A percentile compares a stretch with the other conserved stretches of the same genome.
Evolutionary conservation across 2,329 filamentous ascomycete species (phyloP).

Genomic region (Diaporthe aspalathi): DNA sequence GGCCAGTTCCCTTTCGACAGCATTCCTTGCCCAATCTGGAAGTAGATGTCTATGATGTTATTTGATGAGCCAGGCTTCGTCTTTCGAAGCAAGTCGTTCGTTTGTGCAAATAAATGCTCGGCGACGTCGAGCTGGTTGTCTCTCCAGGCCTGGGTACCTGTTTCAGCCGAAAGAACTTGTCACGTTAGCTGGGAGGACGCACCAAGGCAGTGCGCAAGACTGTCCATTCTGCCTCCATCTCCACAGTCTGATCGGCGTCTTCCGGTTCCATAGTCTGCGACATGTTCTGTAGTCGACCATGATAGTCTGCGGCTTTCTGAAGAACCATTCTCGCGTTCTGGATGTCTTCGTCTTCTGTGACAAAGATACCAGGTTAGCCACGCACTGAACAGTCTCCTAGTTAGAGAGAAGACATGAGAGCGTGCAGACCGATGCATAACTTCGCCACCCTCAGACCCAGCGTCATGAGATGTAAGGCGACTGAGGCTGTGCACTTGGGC

Average conservation of each 20-base stretch:
- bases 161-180: neutral
- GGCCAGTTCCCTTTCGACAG: conserved; percentile 62
- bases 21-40: conserved; percentile 76
- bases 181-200: conserved; percentile 43
- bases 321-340: conserved; percentile 71
- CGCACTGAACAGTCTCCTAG: conserved; percentile 39
- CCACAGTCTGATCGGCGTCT: conserved; percentile 47
- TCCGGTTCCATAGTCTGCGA: conserved; percentile 45
- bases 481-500: conserved; percentile 45
- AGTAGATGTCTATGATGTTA: conserved; percentile 74
- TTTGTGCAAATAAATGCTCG: conserved; percentile 79
- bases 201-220: conserved; percentile 76
- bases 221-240: conserved; percentile 71
- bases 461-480: conserved; percentile 68
- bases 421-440: conserved; percentile 67
- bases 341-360: conserved; percentile 62
- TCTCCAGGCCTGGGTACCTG: conserved; percentile 73
- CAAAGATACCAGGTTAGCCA: conserved; percentile 36
- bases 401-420: neutral
- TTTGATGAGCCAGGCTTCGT: conserved; percentile 66
- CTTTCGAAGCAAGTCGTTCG: conserved; percentile 52
- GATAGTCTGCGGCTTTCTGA: conserved; percentile 71
- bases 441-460: conserved; percentile 74
- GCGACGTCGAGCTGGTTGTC: conserved; percentile 79
- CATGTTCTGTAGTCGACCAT: conserved; percentile 52